Evolutionary conservation across 441 rosid genomes (phyloP), one percentile per base, ranked within the genome.

Genomic region (Adansonia grandidieri): DNA sequence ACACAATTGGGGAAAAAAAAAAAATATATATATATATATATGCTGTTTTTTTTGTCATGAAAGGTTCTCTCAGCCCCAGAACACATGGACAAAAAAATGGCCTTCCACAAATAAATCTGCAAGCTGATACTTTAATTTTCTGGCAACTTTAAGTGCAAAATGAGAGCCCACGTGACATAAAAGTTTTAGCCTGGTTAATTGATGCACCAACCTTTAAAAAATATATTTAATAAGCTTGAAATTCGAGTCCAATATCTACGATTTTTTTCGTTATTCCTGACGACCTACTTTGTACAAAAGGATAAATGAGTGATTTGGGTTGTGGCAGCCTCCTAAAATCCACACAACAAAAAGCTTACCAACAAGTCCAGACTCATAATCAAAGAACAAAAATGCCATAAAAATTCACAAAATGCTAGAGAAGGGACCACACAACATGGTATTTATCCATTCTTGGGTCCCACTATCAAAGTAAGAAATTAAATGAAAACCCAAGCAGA

Each of bases 391-490:
- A 45, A 44, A 5, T 53, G 28, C 24, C 62, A 71, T 53, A 8
- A 15, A 72, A 50, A 20, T 70, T 50, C 22, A 70, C 37, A 72
- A 2, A 53, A 40, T n/a, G 67, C 0, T 4, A 17, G 1, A 11
- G 13, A 11, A 24, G 44, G 44, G 67, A 28, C 67, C 67, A 63
- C 67, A 63, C 37, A 63, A 5, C 67, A 28, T 63, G 44, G 40
- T 63, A 63, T 44, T 32, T 24, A 62, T 62, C 67, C 11, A 40
- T 10, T 70, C 28, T 80, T 77, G 68, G 64, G 62, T 56, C 53
- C 67, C 66, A 44, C 45, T 50, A 17, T 22, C 5, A 61, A 40
- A 40, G 44, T 40, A 53, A 71, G 56, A 51, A 61, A 24, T 24
- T 24, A 24, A 61, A 24, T 24, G 40, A 24, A 24, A 24, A 24